Percentiles rank a stretch among this genome's conserved stretches.
Evolutionary conservation across 805 yeast genomes (phyloP).

Genomic region (Cyberlindnera euphorbiiphila): DNA sequence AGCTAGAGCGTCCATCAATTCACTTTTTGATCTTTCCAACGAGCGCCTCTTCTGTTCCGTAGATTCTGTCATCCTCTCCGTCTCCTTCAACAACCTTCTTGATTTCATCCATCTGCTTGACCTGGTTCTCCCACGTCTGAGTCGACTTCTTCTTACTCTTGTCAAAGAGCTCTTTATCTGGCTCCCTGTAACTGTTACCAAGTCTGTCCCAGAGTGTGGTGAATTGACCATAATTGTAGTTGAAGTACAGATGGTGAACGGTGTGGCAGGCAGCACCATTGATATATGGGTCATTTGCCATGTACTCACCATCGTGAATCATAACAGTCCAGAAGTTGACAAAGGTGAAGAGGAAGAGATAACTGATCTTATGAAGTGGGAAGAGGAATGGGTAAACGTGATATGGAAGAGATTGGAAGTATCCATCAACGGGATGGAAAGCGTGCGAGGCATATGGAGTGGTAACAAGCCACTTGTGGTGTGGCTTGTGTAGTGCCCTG

Average conservation of each 20-base stretch:
- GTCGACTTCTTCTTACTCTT: constrained; percentile 52
- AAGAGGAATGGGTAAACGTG: constrained; percentile 87
- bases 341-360: constrained; percentile 77
- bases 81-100: constrained; percentile 79
- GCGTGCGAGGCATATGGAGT: constrained; percentile 99
- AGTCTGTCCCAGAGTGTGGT: constrained; percentile 97
- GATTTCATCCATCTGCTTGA: constrained; percentile 70
- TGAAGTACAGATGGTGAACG: constrained; percentile 92
- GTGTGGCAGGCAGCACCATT: constrained; percentile 99
- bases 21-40: constrained; percentile 1
- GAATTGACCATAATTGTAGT: constrained; percentile 97
- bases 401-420: constrained; percentile 87
- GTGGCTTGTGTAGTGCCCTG: constrained; percentile 89
- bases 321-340: constrained; percentile 98
- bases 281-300: constrained; percentile 88
- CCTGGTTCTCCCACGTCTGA: constrained; percentile 67
- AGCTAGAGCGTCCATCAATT: too few relatives aligned
- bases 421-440: constrained; percentile 98
- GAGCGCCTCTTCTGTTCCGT: constrained; percentile 47
- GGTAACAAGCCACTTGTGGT: constrained; percentile 98
- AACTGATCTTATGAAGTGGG: constrained; percentile 87
- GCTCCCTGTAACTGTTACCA: constrained; percentile 89
- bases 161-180: constrained; percentile 82
- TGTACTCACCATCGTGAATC: constrained; percentile 97
- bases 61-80: constrained; percentile 67